Evolutionary conservation across 2,329 filamentous ascomycete genomes (phyloP).

Genomic region (Teratosphaeria nubilosa): DNA sequence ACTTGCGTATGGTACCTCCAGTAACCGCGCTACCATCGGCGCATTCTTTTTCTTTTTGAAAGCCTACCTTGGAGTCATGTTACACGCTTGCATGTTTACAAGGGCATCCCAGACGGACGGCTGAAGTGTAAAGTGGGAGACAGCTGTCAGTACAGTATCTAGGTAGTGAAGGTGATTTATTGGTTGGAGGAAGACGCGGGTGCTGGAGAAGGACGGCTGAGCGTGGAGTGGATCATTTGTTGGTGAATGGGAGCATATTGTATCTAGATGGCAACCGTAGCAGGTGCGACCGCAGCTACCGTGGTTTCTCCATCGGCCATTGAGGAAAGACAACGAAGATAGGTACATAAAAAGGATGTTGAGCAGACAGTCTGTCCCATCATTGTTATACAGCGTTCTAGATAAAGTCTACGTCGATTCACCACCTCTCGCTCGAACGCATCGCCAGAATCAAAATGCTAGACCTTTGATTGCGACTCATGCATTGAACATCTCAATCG

Average conservation of each 20-base stretch:
- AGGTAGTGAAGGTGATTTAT: too few species aligned
- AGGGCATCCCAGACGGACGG: not conserved
- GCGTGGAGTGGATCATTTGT: not conserved
- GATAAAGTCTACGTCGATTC: not conserved
- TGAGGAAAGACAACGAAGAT: not conserved
- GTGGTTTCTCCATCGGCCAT: not conserved
- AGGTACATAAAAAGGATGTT: not conserved
- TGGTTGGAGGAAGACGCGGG: not conserved
- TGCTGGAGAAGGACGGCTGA: too few species aligned
- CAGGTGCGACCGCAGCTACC: not conserved
- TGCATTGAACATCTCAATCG: slow-evolving; percentile 46
- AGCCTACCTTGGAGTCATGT: not conserved
- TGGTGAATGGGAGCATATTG: not conserved
- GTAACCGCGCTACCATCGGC: not conserved
- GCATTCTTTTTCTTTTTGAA: not conserved
- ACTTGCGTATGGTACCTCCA: not conserved
- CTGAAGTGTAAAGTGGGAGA: not conserved
- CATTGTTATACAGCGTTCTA: not conserved
- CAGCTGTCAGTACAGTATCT: not conserved
- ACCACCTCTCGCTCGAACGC: not conserved
- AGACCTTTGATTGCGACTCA: not conserved
- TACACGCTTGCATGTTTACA: not conserved
- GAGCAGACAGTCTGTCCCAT: not conserved
- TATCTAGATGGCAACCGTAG: not conserved
- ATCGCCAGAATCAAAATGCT: not conserved